These are phyloP conservation scores for Bullera alba DNA, from an alignment of 768 basidiomycete species.

Conservation along the genomic window DNA sequence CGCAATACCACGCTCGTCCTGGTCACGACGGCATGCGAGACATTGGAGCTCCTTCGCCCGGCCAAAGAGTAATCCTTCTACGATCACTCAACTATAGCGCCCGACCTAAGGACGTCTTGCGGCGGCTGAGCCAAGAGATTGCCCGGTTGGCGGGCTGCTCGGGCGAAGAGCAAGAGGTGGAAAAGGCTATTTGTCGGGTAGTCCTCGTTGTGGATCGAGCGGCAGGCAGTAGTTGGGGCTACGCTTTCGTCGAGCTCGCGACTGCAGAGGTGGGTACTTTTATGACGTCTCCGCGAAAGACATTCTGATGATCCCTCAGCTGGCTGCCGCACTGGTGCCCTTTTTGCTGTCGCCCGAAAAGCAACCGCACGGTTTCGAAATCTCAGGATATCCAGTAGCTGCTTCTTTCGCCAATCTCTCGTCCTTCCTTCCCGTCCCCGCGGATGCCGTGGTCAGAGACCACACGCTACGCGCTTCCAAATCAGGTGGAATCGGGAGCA, in stretches of 20 bases:
- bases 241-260: conserved; percentile 86
- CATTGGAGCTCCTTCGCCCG: conserved; percentile 62
- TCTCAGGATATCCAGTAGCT: conserved; percentile 79
- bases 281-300: neutral
- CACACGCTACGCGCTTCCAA: conserved; percentile 18
- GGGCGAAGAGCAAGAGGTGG: conserved; percentile 56
- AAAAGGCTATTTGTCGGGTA: conserved; percentile 79
- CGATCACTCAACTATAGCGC: conserved; percentile 84
- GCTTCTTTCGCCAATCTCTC: conserved; percentile 87
- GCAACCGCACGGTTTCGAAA: conserved; percentile 89
- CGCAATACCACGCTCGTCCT: conserved; percentile 13
- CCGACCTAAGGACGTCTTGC: conserved; percentile 76
- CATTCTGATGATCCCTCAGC: conserved; percentile 50
- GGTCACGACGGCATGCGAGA: conserved; percentile 87
- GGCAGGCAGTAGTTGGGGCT: conserved; percentile 82
- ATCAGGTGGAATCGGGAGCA: conserved; percentile 30
- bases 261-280: conserved; percentile 63
- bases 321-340: conserved; percentile 71
- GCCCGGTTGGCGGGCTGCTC: conserved; percentile 46
- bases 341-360: conserved; percentile 78
- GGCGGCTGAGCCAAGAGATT: conserved; percentile 73
- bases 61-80: conserved; percentile 68
- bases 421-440: conserved; percentile 63
- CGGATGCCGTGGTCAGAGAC: conserved; percentile 30
- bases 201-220: conserved; percentile 77